Conservation (phyloP, 805 yeast genomes). For the Starmerella lactis-condensi region DNA sequence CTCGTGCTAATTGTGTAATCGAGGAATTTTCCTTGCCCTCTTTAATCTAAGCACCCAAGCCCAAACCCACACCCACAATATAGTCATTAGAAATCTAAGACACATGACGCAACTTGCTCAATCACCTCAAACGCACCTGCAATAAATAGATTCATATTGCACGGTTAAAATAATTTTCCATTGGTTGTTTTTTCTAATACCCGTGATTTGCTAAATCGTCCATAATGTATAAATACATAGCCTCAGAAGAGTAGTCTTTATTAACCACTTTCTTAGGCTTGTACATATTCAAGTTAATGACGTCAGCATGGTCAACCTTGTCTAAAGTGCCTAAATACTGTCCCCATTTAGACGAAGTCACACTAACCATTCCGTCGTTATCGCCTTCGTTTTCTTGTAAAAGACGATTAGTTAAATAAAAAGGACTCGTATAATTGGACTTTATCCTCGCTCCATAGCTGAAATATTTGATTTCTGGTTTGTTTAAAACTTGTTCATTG, state of each 20-base stretch:
- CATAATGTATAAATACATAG: slow-evolving; percentile 50
- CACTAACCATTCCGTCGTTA: slow-evolving; percentile 77
- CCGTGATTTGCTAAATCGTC: slow-evolving; percentile 44
- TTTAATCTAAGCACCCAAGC: no score
- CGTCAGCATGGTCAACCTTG: slow-evolving; percentile 67
- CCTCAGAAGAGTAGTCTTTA: slow-evolving; percentile 41
- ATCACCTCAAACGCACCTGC: no score
- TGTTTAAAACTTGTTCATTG: slow-evolving; percentile 35
- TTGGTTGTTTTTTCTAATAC: no score
- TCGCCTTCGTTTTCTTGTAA: slow-evolving; percentile 35
- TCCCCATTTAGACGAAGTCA: slow-evolving; percentile 69
- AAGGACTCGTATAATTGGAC: slow-evolving; percentile 46
- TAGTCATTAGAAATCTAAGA: no score
- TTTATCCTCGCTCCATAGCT: slow-evolving; percentile 64
- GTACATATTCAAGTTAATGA: slow-evolving; percentile 46
- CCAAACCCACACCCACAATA: no score
- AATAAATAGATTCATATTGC: no score
- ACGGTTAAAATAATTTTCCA: no score
- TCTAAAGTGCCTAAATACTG: slow-evolving; percentile 58
- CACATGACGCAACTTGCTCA: no score
- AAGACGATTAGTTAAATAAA: slow-evolving; percentile 45
- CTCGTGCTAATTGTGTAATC: no score
- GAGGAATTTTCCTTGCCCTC: no score
- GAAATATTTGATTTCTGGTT: slow-evolving; percentile 49
- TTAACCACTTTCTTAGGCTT: slow-evolving; percentile 18